Base-by-base conservation (phyloP, 108 stramenopile genomes). In the Nitzschia sp. region DNA sequence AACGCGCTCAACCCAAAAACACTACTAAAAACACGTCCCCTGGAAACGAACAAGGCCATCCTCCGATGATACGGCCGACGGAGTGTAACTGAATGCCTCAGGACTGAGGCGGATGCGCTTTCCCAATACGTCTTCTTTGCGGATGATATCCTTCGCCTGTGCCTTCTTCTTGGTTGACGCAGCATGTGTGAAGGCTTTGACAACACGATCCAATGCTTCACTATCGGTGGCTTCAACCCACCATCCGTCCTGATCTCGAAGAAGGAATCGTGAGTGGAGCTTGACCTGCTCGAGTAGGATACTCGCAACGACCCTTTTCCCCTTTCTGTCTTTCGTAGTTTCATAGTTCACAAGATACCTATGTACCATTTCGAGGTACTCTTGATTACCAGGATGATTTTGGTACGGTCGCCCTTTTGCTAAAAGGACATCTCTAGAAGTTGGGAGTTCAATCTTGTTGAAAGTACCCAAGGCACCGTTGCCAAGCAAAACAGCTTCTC, bases 381-480 rank as follows among this genome's bases (percentile, higher is more conserved):
- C 44, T 34, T 44, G 50, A 34, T 65, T 65, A 0, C 64, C 64
- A 3, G 37, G 34, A 29, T 65, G 64, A 19, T 65, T 21, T 38
- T 65, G 64, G 20, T 48, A 52, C 29, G 51, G 42, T 24, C 44
- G 7, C 7, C 64, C 64, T 44, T 46, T 51, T 1, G 43, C 64
- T 3, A 65, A 26, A 7, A 65, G 38, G 8, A 65, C 44, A 52
- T 65, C 64, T 10, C 37, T 1, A 12, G 20, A 38, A 48, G 14
- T 46, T 25, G 64, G 64, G 25, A 65, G 51, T n/a, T 65, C 64
- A 65, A 65, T 53, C 34, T 29, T 21, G 14, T 51, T 14, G n/a
- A 51, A 65, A 3, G 15, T 14, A 2, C 12, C 11, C 15, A n/a
- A 1, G 12, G 19, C 29, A 22, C 64, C 51, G 11, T 2, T 1